Evolutionary conservation across 2,329 filamentous ascomycete genomes (phyloP).

Genomic region (Paecilomyces sp.): DNA sequence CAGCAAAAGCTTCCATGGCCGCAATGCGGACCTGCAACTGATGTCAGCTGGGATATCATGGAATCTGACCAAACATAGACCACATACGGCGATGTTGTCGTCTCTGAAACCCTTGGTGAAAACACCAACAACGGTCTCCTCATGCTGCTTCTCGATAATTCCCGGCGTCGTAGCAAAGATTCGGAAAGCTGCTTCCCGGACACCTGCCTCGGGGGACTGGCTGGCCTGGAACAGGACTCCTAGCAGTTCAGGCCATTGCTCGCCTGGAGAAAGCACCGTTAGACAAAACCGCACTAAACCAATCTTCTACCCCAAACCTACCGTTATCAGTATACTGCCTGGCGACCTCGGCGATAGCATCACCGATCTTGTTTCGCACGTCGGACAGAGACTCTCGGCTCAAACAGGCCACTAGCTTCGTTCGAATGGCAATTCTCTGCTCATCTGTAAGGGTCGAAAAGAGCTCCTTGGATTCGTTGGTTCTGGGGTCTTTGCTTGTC

Average conservation of each 20-base stretch:
- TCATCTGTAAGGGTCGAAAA: constrained; percentile 73
- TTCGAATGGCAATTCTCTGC: constrained; percentile 70
- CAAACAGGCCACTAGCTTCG: constrained; percentile 74
- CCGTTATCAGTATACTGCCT: constrained; percentile 90
- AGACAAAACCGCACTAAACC: constrained; percentile 1
- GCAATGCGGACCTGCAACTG: constrained; percentile 70
- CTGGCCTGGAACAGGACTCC: constrained; percentile 82
- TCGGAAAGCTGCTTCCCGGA: constrained; percentile 87
- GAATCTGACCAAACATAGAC: not conserved
- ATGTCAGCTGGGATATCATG: constrained; percentile 7
- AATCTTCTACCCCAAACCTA: constrained; percentile 41
- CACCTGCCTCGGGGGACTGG: constrained; percentile 72
- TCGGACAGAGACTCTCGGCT: constrained; percentile 63
- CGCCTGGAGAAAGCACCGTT: constrained; percentile 46
- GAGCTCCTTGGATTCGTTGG: constrained; percentile 68
- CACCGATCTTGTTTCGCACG: constrained; percentile 91
- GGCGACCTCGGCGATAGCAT: constrained; percentile 93
- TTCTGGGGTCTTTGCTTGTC: constrained; percentile 64
- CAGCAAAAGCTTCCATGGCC: constrained; percentile 92
- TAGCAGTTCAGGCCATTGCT: constrained; percentile 85
- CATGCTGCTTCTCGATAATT: constrained; percentile 93
- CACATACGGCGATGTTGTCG: constrained; percentile 64
- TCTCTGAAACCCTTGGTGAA: constrained; percentile 93
- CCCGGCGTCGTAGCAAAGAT: constrained; percentile 93
- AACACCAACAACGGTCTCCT: constrained; percentile 78